Conservation (phyloP, 768 basidiomycete genomes). For the Suillus sp. region DNA sequence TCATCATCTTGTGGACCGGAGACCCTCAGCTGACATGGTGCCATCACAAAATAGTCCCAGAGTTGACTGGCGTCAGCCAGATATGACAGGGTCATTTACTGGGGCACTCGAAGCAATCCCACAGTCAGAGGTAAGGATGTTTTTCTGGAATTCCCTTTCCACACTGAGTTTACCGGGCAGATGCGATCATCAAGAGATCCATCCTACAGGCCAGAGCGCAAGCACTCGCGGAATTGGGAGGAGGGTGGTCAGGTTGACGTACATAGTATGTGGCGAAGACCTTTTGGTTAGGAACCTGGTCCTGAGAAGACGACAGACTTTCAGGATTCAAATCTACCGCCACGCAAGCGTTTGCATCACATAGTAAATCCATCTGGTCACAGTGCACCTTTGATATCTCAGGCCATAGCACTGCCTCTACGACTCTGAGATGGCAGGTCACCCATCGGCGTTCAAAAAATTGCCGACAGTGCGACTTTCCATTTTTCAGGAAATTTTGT, state of each 20-base stretch:
- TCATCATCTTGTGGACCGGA: conserved; percentile 36
- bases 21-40: conserved; percentile 35
- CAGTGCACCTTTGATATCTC: conserved; percentile 54
- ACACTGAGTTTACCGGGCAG: conserved; percentile 36
- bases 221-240: conserved; percentile 68
- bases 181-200: conserved; percentile 40
- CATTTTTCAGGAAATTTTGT: conserved; percentile 5
- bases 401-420: conserved; percentile 57
- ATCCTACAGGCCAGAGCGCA: conserved; percentile 46
- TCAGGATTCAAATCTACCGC: conserved; percentile 54
- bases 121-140: conserved; percentile 35
- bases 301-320: conserved; percentile 25
- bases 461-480: conserved; percentile 22
- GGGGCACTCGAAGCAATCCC: conserved; percentile 33
- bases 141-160: conserved; percentile 17
- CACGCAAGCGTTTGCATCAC: conserved; percentile 66
- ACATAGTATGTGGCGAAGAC: conserved; percentile 25
- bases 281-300: conserved; percentile 16
- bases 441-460: conserved; percentile 25
- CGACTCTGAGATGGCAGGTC: conserved; percentile 34
- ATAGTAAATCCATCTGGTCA: conserved; percentile 59
- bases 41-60: conserved; percentile 36
- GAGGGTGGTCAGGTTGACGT: conserved; percentile 42
- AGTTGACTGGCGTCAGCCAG: conserved; percentile 37
- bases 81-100: conserved; percentile 33